Base-by-base conservation (phyloP, 371 early-diverging fungal genomes). In the Rhizomucor miehei region DNA sequence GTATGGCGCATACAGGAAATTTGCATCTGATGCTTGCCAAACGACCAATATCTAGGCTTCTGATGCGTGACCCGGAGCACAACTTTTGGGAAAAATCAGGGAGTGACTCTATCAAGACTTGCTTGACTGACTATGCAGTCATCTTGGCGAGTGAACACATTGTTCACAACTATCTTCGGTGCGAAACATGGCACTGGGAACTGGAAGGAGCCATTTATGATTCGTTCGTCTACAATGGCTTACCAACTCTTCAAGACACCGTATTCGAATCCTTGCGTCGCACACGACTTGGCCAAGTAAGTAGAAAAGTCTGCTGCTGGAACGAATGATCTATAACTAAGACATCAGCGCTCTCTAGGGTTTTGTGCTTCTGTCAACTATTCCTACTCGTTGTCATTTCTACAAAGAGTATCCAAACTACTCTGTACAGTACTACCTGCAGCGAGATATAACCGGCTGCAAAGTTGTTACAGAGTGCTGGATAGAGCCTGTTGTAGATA, bases 401-500 rank as follows among this genome's bases (percentile, higher is more conserved):
- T 89, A 86, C 69, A 80, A 79, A 35, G 89, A 89, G 56, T 35
- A 44, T 49, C 10, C 34, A 2, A 41, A 51, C 0, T 85, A 79
- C 44, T 70, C 89, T 2, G 49, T 73, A 6, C 88, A 87, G 60
- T 89, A 86, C 54, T 80, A 85, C 43, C 62, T 90, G 14, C 73
- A 81, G 64, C 78, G 81, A 41, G 83, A 89, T 54, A 46, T 58
- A 1, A 51, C 54, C 5, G 72, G 77, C 17, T 67, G 69, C 4
- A 73, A 76, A 13, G 66, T 91, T 3, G 66, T 75, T 0, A 89
- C 90, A 0, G 87, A 90, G 56, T 59, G 89, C 9, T 90, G 90
- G 89, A 69, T 83, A 45, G 93, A 92, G 61, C 90, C 93, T 0
- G 45, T 63, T 6, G 23, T 29, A 19, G 56, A 60, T n/a, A 44